phyloP scores from a whole-genome alignment of 805 yeast species.

The Yarrowia sp. region DNA sequence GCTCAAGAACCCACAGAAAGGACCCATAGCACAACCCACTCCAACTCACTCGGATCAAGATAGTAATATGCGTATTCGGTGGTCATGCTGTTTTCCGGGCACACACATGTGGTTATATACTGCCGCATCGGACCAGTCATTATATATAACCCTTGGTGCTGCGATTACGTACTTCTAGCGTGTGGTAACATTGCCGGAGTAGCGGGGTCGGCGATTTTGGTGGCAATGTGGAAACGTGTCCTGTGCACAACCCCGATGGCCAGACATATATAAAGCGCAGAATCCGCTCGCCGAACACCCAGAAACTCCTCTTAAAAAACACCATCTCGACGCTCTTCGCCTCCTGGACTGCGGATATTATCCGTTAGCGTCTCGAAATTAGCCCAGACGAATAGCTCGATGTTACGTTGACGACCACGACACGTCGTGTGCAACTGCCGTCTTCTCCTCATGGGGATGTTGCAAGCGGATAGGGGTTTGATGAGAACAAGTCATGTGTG shows the following conservation, averaged over 20 bases:
- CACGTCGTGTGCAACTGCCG: too few relatives aligned
- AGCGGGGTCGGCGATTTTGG: too few relatives aligned
- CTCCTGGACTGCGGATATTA: neutral
- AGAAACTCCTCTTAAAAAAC: too few relatives aligned
- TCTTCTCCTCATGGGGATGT: too few relatives aligned
- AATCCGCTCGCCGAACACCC: too few relatives aligned
- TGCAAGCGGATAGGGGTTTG: too few relatives aligned
- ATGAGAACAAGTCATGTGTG: too few relatives aligned
- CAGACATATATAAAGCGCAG: too few relatives aligned
- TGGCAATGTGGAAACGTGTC: neutral
- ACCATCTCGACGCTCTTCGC: too few relatives aligned
- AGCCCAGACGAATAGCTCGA: neutral
- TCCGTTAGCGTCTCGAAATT: neutral
- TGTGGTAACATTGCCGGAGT: slow-evolving; percentile 1
- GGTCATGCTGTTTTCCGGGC: neutral
- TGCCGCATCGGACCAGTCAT: neutral
- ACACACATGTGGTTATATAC: neutral
- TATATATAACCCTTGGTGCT: neutral
- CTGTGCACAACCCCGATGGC: too few relatives aligned
- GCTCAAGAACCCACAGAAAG: neutral
- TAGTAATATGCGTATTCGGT: slow-evolving; percentile 17
- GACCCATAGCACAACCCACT: too few relatives aligned
- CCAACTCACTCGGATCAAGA: slow-evolving; percentile 18
- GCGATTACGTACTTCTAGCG: neutral
- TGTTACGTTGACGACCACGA: too few relatives aligned